Base-by-base conservation (phyloP, 192 early-diverging fungal species). In the Rhizophagus clarus region DNA sequence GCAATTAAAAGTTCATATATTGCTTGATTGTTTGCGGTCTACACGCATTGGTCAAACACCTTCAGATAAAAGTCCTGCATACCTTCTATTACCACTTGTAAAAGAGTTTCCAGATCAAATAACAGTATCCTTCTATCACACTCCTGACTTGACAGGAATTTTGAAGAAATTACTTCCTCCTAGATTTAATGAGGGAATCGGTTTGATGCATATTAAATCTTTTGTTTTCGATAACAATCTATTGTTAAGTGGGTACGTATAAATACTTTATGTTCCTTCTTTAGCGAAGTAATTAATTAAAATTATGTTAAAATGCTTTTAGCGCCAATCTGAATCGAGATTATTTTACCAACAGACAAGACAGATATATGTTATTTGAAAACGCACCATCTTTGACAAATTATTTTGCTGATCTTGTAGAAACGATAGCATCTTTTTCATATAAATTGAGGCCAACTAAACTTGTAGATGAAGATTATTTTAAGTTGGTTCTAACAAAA, bases 281-380 rank as follows among this genome's bases (percentile, higher is more conserved):
- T 24, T 78, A 0, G 45, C 8, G 56, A 22, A 2, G 15, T 32
- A 31, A 5, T 22, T 11, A 69, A 34, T 40, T 7, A 40, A 40
- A n/a, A 24, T 42, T 42, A 4, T 31, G 32, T 83, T 83, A 5
- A n/a, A 15, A n/a, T 32, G 31, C 49, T 4, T 81, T 80, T 85
- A 96, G 97, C 0, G 98, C 97, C 10, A 98, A 98, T 79, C 87
- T 98, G 74, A 96, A 91, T 83, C 88, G 87, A 20, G 97, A 99
- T 81, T 99, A 99, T 83, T 99, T 99, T 87, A 92, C 90, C 20
- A 91, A 95, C 86, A 89, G 98, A 10, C 98, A 99, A 84, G 98
- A 99, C 86, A 92, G 98, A 28, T 98, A 98, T 72, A 89, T 98
- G 68, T 79, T 86, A 76, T 92, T 98, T 77, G 69, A 85, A 0